phyloP scores from a whole-genome alignment of 2,329 filamentous ascomycete species.

The Beauveria medogensis region DNA sequence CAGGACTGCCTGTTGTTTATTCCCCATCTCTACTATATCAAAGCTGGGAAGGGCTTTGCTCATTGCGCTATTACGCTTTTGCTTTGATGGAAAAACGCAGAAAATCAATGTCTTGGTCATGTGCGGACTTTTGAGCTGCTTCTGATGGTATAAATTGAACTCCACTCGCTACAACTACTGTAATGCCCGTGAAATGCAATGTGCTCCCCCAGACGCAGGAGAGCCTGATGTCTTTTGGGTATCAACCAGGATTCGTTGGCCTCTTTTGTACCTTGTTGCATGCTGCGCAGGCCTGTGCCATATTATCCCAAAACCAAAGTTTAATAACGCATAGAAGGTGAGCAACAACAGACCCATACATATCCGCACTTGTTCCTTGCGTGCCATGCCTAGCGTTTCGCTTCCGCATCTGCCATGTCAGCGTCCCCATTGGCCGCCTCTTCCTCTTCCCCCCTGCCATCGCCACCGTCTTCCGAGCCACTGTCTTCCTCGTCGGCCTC shows the following conservation, averaged over 20 bases:
- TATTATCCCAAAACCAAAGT: background rate
- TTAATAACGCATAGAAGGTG: background rate
- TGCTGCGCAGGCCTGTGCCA: background rate
- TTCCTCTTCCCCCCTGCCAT: slow-evolving; percentile 2
- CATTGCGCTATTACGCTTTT: background rate
- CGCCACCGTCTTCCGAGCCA: slow-evolving; percentile 17
- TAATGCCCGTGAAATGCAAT: background rate
- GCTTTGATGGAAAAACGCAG: slow-evolving; percentile 4
- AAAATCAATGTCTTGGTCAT: slow-evolving; percentile 7
- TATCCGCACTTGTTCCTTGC: background rate
- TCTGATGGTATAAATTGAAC: slow-evolving; percentile 3
- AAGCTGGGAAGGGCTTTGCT: background rate
- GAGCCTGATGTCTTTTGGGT: background rate
- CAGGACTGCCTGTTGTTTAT: background rate
- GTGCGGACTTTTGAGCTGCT: background rate
- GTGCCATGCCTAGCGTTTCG: background rate
- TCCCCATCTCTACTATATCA: background rate
- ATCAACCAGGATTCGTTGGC: slow-evolving; percentile 1
- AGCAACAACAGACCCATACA: background rate
- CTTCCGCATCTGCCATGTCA: slow-evolving; percentile 14
- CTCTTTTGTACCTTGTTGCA: background rate
- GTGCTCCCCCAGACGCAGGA: no score
- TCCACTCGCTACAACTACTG: background rate
- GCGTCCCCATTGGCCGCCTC: slow-evolving; percentile 5
- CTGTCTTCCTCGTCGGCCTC: slow-evolving; percentile 11